A percentile compares a stretch with the other conserved stretches of the same genome.
Evolutionary conservation across 2,329 filamentous ascomycete genomes (phyloP).

Genomic region (Colletotrichum somersetense): DNA sequence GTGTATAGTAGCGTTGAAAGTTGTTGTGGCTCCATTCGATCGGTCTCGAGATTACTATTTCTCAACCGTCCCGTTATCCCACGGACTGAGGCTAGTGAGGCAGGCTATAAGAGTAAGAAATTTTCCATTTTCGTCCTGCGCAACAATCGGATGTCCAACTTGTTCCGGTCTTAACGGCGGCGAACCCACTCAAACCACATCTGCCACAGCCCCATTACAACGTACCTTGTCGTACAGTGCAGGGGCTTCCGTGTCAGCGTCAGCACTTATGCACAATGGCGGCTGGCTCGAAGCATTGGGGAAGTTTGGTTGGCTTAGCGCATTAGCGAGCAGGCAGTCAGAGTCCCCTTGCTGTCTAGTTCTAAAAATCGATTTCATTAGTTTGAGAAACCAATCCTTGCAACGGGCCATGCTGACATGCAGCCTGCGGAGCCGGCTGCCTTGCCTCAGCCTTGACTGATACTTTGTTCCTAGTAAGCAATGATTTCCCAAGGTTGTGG

Average conservation of each 20-base stretch:
- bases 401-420: conserved; percentile 1
- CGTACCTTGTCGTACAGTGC: too few species aligned
- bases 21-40: background rate
- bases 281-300: background rate
- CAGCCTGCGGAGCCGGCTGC: background rate
- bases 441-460: background rate
- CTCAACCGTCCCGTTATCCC: background rate
- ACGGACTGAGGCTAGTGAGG: background rate
- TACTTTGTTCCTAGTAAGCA: background rate
- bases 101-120: background rate
- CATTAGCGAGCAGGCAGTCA: background rate
- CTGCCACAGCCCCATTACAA: too few species aligned
- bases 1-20: background rate
- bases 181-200: background rate
- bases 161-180: background rate
- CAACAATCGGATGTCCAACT: background rate
- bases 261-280: background rate
- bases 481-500: background rate
- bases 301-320: background rate
- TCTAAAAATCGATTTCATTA: background rate
- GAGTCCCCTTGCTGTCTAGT: background rate
- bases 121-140: background rate
- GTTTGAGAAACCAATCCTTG: background rate
- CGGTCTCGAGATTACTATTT: background rate
- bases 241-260: background rate